phyloP scores from a whole-genome alignment of 345 rosid species.

The Rhizophora mangle region DNA sequence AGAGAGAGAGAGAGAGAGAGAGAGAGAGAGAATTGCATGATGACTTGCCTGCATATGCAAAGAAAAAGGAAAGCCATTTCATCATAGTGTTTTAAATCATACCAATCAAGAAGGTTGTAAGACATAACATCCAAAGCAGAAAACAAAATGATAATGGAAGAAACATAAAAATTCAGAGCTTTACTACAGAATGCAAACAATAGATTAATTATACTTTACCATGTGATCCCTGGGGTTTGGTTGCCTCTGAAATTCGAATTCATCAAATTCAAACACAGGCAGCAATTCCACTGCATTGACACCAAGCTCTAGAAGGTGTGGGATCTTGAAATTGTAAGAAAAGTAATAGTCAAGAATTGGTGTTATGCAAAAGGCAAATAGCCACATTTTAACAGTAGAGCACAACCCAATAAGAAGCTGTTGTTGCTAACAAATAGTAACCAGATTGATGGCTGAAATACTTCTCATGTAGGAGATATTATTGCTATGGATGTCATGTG shows the following conservation, averaged over 20 bases:
- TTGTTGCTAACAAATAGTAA: background rate
- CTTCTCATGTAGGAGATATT: background rate
- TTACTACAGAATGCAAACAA: constrained; percentile 1
- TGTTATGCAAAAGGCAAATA: constrained; percentile 14
- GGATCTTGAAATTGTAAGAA: constrained; percentile 49
- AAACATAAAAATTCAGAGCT: background rate
- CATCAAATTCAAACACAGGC: constrained; percentile 91
- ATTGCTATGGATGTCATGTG: background rate
- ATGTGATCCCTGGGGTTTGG: constrained; percentile 89
- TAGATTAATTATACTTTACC: constrained; percentile 41
- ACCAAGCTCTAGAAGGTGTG: constrained; percentile 85
- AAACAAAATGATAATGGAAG: background rate
- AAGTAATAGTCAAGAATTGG: constrained; percentile 23
- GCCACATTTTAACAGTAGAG: background rate
- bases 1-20: too few species aligned
- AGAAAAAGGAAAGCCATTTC: background rate
- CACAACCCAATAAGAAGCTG: too few species aligned
- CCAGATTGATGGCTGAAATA: background rate
- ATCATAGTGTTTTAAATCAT: background rate
- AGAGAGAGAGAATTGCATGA: background rate
- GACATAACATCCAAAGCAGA: background rate
- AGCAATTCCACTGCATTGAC: constrained; percentile 91
- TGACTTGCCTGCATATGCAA: background rate
- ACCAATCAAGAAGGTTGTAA: background rate
- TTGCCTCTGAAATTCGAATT: constrained; percentile 85